phyloP scores from a whole-genome alignment of 805 yeast species.

The Kodamaea kakaduensis region DNA sequence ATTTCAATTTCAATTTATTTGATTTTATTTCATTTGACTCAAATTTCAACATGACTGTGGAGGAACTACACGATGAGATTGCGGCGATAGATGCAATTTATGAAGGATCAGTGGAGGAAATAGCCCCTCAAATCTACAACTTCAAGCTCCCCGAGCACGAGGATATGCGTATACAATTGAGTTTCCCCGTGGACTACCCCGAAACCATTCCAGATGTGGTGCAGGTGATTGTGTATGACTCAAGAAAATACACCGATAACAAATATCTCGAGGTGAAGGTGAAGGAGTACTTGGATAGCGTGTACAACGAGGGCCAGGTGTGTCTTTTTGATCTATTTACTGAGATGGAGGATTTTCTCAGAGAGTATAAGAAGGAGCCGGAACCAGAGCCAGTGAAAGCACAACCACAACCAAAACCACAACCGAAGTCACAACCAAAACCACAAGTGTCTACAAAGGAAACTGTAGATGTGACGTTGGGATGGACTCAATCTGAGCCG shows the following conservation, averaged over 20 bases:
- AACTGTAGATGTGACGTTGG: conserved; percentile 45
- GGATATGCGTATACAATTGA: conserved; percentile 56
- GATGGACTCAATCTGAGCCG: conserved; percentile 78
- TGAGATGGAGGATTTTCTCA: conserved; percentile 53
- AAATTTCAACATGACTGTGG: conserved; percentile 23
- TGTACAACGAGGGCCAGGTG: conserved; percentile 61
- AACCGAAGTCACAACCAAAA: neutral
- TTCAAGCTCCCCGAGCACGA: conserved; percentile 61
- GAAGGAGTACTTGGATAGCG: conserved; percentile 47
- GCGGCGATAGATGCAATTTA: conserved; percentile 84
- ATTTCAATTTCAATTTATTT: no score
- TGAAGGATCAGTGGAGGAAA: conserved; percentile 52
- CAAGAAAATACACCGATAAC: conserved; percentile 36
- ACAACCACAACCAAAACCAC: neutral
- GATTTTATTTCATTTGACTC: neutral
- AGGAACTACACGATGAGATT: conserved; percentile 66
- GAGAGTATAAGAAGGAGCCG: conserved; percentile 25
- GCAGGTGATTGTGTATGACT: conserved; percentile 44
- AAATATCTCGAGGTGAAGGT: conserved; percentile 44
- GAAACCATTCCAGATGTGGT: conserved; percentile 55
- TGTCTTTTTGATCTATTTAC: conserved; percentile 74
- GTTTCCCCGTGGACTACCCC: conserved; percentile 74
- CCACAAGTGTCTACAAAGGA: conserved; percentile 1
- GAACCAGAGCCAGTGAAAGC: conserved; percentile 1
- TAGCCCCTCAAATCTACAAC: conserved; percentile 40